These are phyloP conservation scores for Chlorella vulgaris DNA, from an alignment of 139 green algal genomes.

Conservation along the genomic window DNA sequence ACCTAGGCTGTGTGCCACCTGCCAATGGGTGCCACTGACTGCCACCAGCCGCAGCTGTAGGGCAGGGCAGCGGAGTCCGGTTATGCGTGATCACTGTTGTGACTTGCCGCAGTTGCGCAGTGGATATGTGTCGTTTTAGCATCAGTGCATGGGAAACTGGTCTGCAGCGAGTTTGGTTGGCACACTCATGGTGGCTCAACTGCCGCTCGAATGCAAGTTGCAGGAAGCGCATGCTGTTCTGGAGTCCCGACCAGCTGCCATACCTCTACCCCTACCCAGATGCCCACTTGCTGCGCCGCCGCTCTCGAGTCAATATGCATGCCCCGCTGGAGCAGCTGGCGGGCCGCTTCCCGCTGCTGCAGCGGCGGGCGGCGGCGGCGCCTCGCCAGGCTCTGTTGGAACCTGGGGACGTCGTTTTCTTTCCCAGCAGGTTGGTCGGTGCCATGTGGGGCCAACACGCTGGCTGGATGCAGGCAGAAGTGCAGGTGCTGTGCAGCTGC, in stretches of 20 bases:
- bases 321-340: not conserved
- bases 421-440: slow-evolving; percentile 7
- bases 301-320: slow-evolving; percentile 21
- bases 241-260: slow-evolving; percentile 16
- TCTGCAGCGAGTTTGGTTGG: no score
- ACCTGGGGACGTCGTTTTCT: slow-evolving; percentile 18
- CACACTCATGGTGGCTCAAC: no score
- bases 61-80: no score
- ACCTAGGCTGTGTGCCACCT: not conserved
- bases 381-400: slow-evolving; percentile 11
- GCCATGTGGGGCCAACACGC: not conserved
- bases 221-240: slow-evolving; percentile 35
- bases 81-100: no score
- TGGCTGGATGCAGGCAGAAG: no score
- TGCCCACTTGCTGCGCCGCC: slow-evolving; percentile 24
- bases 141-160: no score
- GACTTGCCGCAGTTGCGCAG: no score
- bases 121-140: no score
- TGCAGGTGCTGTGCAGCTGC: not conserved
- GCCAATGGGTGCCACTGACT: no score
- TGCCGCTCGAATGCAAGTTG: not conserved
- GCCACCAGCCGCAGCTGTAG: no score
- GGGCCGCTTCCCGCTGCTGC: slow-evolving; percentile 12
- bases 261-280: slow-evolving; percentile 23
- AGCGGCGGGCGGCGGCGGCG: not conserved